Conservation (phyloP, 805 yeast genomes). For the Candida yuanshanica region DNA sequence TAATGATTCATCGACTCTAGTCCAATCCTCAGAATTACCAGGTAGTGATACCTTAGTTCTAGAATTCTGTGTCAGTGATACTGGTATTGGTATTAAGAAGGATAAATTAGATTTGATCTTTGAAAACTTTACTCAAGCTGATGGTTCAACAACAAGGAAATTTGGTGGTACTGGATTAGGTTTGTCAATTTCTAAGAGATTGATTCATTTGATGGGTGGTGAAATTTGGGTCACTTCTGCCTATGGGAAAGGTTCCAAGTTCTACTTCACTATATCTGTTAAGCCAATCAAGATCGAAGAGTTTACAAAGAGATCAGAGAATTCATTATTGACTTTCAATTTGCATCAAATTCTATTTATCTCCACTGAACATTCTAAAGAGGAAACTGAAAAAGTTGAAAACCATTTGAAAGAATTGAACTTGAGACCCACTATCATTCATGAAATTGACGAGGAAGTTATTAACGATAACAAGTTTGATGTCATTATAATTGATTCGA, state of each 20-base stretch:
- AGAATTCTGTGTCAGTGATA: slow-evolving; percentile 84
- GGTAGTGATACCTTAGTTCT: slow-evolving; percentile 64
- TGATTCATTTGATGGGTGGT: slow-evolving; percentile 89
- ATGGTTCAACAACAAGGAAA: slow-evolving; percentile 87
- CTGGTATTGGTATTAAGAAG: slow-evolving; percentile 84
- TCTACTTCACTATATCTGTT: slow-evolving; percentile 73
- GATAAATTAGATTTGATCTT: slow-evolving; percentile 78
- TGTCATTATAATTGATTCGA: slow-evolving; percentile 74
- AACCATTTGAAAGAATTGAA: slow-evolving; percentile 48
- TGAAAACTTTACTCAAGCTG: slow-evolving; percentile 89
- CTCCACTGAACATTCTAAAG: slow-evolving; percentile 52
- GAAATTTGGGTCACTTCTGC: slow-evolving; percentile 84
- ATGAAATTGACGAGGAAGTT: slow-evolving; percentile 50
- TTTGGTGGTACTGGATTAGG: slow-evolving; percentile 93
- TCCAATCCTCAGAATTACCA: slow-evolving; percentile 39
- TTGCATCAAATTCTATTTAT: slow-evolving; percentile 66
- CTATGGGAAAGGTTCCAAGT: slow-evolving; percentile 76
- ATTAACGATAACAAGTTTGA: slow-evolving; percentile 54
- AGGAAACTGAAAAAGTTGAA: slow-evolving; percentile 44
- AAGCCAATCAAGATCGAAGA: slow-evolving; percentile 49
- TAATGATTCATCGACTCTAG: slow-evolving; percentile 25
- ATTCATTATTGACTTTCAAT: slow-evolving; percentile 64
- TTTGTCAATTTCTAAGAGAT: slow-evolving; percentile 80
- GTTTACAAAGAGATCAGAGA: slow-evolving; percentile 57
- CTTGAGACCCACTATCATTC: slow-evolving; percentile 57